Percentiles rank a stretch among this genome's conserved stretches.
Conservation (phyloP, 768 basidiomycete genomes). For the Tylopilus cervinicoccineus region DNA sequence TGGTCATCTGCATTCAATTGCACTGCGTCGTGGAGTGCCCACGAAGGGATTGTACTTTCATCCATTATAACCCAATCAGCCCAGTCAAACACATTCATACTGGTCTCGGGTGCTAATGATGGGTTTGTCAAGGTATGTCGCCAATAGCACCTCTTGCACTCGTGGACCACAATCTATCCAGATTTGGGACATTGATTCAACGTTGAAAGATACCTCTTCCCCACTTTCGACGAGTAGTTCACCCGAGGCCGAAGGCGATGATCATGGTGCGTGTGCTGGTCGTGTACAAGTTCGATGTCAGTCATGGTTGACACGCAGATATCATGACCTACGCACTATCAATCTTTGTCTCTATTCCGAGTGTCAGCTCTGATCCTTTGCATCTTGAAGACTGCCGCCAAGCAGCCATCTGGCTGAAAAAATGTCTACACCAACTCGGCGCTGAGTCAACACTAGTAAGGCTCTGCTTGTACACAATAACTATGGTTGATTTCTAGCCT, state of each 20-base stretch:
- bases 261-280: conserved; percentile 15
- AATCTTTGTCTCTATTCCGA: conserved; percentile 84
- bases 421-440: conserved; percentile 83
- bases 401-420: conserved; percentile 89
- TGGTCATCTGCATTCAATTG: conserved; percentile 86
- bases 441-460: conserved; percentile 74
- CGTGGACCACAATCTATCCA: conserved; percentile 17
- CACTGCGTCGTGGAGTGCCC: conserved; percentile 77
- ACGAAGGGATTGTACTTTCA: conserved; percentile 79
- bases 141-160: not conserved
- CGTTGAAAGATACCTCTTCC: not conserved
- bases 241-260: conserved; percentile 15
- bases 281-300: not conserved
- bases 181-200: conserved; percentile 53
- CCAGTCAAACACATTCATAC: conserved; percentile 25
- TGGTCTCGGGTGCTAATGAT: conserved; percentile 84
- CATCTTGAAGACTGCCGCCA: conserved; percentile 89
- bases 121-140: conserved; percentile 69
- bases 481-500: not conserved
- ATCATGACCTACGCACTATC: conserved; percentile 75
- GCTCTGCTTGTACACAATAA: not conserved
- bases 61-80: conserved; percentile 52
- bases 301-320: conserved; percentile 38
- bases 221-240: not conserved
- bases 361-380: conserved; percentile 64